Percentiles rank a stretch among this genome's conserved stretches.
Conservation (phyloP, 768 basidiomycete genomes). For the Mycena capillaripes region DNA sequence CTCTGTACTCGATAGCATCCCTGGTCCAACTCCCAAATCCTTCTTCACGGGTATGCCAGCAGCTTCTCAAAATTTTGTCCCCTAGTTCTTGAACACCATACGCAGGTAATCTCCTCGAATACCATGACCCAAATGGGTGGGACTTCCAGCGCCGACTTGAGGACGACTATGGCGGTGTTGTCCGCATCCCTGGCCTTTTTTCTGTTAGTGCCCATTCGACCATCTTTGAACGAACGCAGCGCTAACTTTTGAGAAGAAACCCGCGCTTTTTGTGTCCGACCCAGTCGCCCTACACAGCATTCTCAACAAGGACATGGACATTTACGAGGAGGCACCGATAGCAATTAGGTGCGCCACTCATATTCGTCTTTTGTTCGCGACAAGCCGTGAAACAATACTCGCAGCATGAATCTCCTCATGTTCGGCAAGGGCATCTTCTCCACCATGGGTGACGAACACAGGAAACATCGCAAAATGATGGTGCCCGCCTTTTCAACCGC, state of each 20-base stretch:
- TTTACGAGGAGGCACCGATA: neutral
- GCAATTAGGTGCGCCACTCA: neutral
- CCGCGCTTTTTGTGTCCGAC: neutral
- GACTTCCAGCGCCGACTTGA: neutral
- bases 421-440: slow-evolving; percentile 14
- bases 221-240: neutral
- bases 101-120: neutral
- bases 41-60: neutral
- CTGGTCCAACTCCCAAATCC: neutral
- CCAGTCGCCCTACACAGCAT: slow-evolving; percentile 7
- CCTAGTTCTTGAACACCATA: neutral
- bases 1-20: neutral
- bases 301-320: neutral
- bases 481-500: slow-evolving; percentile 16
- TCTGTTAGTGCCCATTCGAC: no score
- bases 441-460: slow-evolving; percentile 3
- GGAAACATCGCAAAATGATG: slow-evolving; percentile 9
- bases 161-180: neutral
- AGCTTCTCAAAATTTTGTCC: neutral
- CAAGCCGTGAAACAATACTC: neutral
- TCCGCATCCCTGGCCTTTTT: neutral
- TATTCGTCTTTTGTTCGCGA: neutral
- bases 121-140: slow-evolving; percentile 7
- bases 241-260: no score
- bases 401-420: neutral